phyloP scores from a whole-genome alignment of 2,329 filamentous ascomycete genomes.

The Beauveria medogensis region DNA sequence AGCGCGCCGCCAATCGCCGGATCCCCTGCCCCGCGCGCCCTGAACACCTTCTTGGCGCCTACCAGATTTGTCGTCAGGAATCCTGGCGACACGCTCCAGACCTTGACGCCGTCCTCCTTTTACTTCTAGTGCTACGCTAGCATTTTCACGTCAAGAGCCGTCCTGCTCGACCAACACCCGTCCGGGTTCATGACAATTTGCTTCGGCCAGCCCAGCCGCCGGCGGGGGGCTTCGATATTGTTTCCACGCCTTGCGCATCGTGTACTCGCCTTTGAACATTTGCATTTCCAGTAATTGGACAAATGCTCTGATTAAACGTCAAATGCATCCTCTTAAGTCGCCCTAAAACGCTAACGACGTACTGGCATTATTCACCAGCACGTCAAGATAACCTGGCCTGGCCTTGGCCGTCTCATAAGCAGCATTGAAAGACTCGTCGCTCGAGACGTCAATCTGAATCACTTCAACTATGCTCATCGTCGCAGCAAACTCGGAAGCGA shows the following conservation, averaged over 20 bases:
- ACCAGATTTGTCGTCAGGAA: slow-evolving; percentile 32
- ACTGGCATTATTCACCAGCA: slow-evolving; percentile 28
- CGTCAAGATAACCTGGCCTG: slow-evolving; percentile 22
- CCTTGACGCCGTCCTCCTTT: slow-evolving; percentile 32
- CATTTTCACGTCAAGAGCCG: slow-evolving; percentile 42
- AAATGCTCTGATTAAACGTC: slow-evolving; percentile 4
- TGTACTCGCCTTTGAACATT: slow-evolving; percentile 15
- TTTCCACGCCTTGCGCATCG: slow-evolving; percentile 32
- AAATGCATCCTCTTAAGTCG: neutral
- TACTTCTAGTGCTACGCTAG: slow-evolving; percentile 33
- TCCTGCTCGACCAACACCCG: slow-evolving; percentile 34
- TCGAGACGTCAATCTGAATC: slow-evolving; percentile 23
- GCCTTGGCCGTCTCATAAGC: slow-evolving; percentile 21
- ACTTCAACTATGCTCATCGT: slow-evolving; percentile 32
- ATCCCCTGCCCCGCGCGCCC: slow-evolving; percentile 22
- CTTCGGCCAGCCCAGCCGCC: slow-evolving; percentile 33
- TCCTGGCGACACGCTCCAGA: slow-evolving; percentile 31
- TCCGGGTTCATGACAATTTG: slow-evolving; percentile 6
- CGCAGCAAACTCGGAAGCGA: slow-evolving; percentile 31
- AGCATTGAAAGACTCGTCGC: slow-evolving; percentile 23
- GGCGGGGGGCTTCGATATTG: slow-evolving; percentile 16
- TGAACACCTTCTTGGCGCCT: slow-evolving; percentile 17
- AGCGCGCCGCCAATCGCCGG: slow-evolving; percentile 28
- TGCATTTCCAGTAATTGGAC: slow-evolving; percentile 32
- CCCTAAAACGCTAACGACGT: neutral